Conservation (phyloP, 148 eudicot genomes). For the Rhododendron williamsianum region DNA sequence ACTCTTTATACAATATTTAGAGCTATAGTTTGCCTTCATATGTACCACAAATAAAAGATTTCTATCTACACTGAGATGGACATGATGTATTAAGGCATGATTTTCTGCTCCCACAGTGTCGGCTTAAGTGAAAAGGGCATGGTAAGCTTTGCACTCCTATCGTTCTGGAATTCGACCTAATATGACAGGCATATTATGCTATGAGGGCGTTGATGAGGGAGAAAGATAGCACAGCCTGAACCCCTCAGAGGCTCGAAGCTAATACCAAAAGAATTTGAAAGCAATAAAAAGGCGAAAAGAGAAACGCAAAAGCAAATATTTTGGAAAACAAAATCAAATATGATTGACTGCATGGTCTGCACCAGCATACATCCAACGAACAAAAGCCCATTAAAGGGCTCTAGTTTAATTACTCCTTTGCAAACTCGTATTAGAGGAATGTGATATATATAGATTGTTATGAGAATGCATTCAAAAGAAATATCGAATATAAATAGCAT, state of each 20-base stretch:
- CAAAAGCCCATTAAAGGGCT: neutral
- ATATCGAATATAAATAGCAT: neutral
- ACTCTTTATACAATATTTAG: neutral
- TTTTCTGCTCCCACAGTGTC: neutral
- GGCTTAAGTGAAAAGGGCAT: neutral
- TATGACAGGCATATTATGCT: neutral
- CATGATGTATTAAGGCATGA: neutral
- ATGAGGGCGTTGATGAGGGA: neutral
- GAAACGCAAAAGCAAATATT: neutral
- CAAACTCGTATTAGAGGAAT: neutral
- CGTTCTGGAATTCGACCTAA: neutral
- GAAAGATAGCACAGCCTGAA: neutral
- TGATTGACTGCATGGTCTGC: neutral
- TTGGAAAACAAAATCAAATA: neutral
- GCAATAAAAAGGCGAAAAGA: neutral
- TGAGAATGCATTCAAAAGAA: neutral
- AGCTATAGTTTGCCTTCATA: neutral
- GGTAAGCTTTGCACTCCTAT: neutral
- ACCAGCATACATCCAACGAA: neutral
- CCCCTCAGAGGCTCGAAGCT: neutral
- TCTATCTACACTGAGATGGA: neutral
- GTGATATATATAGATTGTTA: neutral
- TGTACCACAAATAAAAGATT: neutral
- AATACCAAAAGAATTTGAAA: neutral
- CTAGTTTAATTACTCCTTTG: neutral